These are phyloP conservation scores for Rhodotorula sp. DNA, from an alignment of 1,284 basidiomycete genomes.

Conservation along the genomic window DNA sequence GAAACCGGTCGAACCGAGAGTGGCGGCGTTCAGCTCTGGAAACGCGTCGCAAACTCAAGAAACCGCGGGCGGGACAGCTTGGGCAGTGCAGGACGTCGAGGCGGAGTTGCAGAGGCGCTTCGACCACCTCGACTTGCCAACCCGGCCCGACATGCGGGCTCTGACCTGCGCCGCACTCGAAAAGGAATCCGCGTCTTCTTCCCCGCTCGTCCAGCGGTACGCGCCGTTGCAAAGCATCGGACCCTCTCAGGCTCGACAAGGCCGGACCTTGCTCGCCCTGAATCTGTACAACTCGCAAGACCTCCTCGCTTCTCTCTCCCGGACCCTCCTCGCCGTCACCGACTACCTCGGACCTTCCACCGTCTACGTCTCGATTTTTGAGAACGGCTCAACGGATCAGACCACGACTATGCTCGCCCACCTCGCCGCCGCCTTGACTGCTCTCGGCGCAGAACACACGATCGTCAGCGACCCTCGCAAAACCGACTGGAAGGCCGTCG, in stretches of 20 bases:
- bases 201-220: neutral
- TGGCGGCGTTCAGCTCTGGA: neutral
- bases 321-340: slow-evolving; percentile 37
- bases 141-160: neutral
- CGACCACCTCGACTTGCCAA: neutral
- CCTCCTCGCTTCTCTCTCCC: slow-evolving; percentile 44
- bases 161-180: neutral
- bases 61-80: neutral
- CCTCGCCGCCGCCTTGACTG: slow-evolving; percentile 29
- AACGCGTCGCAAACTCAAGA: too few species aligned
- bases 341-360: slow-evolving; percentile 38
- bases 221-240: neutral
- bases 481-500: slow-evolving; percentile 36
- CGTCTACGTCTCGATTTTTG: slow-evolving; percentile 44
- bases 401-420: slow-evolving; percentile 37
- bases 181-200: neutral
- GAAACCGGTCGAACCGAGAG: slow-evolving; percentile 9
- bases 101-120: neutral
- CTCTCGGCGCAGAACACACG: slow-evolving; percentile 21
- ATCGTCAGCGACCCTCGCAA: slow-evolving; percentile 27
- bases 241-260: neutral
- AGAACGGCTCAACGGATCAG: slow-evolving; percentile 46
- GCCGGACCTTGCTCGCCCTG: slow-evolving; percentile 41
- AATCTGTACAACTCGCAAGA: slow-evolving; percentile 42
- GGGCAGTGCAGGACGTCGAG: neutral